phyloP scores from a whole-genome alignment of 345 rosid species.

The Conringia planisiliqua region DNA sequence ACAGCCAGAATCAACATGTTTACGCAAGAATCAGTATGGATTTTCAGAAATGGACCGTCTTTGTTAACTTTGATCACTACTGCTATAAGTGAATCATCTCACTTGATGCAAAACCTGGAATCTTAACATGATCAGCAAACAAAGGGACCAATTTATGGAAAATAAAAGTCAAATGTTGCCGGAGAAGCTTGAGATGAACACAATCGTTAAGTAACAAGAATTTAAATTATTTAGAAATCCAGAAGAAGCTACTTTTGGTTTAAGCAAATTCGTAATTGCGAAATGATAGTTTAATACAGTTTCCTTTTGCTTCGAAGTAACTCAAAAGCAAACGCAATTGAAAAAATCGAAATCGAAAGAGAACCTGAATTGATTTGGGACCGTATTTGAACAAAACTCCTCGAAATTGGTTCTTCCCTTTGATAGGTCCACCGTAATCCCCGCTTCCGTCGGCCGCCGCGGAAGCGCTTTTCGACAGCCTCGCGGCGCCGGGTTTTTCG shows the following conservation, averaged over 20 bases:
- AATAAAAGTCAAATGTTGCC: neutral
- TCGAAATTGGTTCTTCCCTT: conserved; percentile 86
- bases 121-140: neutral
- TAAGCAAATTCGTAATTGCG: neutral
- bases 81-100: neutral
- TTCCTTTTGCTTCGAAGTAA: neutral
- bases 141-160: neutral
- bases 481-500: conserved; percentile 38
- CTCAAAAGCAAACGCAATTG: conserved; percentile 4
- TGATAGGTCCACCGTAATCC: conserved; percentile 52
- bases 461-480: conserved; percentile 38
- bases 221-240: neutral
- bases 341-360: conserved; percentile 9
- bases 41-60: neutral
- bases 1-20: neutral
- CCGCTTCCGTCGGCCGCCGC: conserved; percentile 33
- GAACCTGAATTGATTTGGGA: conserved; percentile 79
- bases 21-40: neutral
- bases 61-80: neutral
- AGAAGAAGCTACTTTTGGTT: neutral
- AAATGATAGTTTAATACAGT: neutral
- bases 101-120: conserved; percentile 4
- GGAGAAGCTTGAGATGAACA: conserved; percentile 10
- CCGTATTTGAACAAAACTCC: conserved; percentile 93
- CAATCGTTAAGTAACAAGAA: neutral